Percentiles rank a stretch among this genome's conserved stretches.
phyloP scores from a whole-genome alignment of 306 rosid genomes.

The Sicyos edulis region DNA sequence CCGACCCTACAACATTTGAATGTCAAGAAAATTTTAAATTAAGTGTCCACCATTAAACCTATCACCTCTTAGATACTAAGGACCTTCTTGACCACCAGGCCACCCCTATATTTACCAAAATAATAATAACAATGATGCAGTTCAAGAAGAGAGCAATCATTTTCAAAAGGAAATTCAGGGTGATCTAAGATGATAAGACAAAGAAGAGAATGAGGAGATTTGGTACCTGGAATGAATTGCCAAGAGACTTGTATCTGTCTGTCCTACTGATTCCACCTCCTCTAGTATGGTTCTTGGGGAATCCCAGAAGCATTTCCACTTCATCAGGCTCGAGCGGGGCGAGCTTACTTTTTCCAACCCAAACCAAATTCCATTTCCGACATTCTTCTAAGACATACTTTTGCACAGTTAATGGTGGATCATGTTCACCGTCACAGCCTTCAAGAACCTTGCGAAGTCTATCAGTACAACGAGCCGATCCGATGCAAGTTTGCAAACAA shows the following conservation, averaged over 20 bases:
- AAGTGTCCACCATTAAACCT: too few species aligned
- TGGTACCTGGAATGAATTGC: constrained; percentile 88
- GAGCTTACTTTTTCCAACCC: constrained; percentile 96
- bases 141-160: constrained; percentile 6
- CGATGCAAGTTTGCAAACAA: constrained; percentile 69
- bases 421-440: constrained; percentile 38
- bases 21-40: too few species aligned
- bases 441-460: constrained; percentile 75
- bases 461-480: constrained; percentile 62
- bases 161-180: neutral
- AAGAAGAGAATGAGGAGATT: neutral
- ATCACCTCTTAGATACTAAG: too few species aligned
- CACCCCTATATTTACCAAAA: neutral
- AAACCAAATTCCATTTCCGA: constrained; percentile 88
- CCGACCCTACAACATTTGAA: too few species aligned
- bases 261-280: constrained; percentile 98
- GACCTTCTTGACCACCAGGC: too few species aligned
- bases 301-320: constrained; percentile 79
- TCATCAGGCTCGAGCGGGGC: constrained; percentile 96
- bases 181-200: neutral
- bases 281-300: constrained; percentile 89
- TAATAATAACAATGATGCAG: neutral
- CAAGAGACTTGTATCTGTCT: constrained; percentile 85
- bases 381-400: constrained; percentile 65
- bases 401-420: constrained; percentile 50